Percentiles rank a stretch among this genome's conserved stretches.
phyloP scores from a whole-genome alignment of 345 rosid genomes.

The Syzygium grande region DNA sequence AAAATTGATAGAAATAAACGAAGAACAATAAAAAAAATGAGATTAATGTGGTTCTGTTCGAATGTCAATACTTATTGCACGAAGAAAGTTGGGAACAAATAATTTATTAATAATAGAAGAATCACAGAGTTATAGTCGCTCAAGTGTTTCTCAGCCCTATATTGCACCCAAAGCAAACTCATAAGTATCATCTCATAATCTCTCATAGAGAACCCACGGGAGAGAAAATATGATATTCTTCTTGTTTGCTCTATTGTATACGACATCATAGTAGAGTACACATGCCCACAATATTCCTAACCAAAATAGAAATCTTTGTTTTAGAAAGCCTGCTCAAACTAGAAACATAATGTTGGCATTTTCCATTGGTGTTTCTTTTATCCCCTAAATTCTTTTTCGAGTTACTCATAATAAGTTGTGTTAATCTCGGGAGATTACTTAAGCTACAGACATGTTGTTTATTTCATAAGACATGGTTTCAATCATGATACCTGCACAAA shows the following conservation, averaged over 20 bases:
- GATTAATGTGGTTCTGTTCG: accelerated
- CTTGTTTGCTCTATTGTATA: background rate
- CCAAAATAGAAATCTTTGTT: too few relatives aligned
- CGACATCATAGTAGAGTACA: too few relatives aligned
- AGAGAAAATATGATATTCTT: background rate
- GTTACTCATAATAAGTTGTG: too few relatives aligned
- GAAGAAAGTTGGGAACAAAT: accelerated
- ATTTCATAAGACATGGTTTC: too few relatives aligned
- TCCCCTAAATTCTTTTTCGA: too few relatives aligned
- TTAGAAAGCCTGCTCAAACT: too few relatives aligned
- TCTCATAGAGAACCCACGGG: background rate
- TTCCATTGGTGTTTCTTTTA: too few relatives aligned
- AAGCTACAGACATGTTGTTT: too few relatives aligned
- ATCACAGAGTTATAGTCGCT: background rate
- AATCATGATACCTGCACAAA: too few relatives aligned
- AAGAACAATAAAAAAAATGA: background rate
- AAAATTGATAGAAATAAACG: background rate
- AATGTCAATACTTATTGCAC: background rate
- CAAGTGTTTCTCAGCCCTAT: accelerated
- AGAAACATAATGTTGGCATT: too few relatives aligned
- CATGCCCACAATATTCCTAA: too few relatives aligned
- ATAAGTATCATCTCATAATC: background rate
- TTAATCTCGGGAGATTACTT: too few relatives aligned
- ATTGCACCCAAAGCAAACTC: background rate
- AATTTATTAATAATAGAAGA: background rate